Conservation (phyloP, 2,329 filamentous ascomycete species). For the Talaromyces islandicus region DNA sequence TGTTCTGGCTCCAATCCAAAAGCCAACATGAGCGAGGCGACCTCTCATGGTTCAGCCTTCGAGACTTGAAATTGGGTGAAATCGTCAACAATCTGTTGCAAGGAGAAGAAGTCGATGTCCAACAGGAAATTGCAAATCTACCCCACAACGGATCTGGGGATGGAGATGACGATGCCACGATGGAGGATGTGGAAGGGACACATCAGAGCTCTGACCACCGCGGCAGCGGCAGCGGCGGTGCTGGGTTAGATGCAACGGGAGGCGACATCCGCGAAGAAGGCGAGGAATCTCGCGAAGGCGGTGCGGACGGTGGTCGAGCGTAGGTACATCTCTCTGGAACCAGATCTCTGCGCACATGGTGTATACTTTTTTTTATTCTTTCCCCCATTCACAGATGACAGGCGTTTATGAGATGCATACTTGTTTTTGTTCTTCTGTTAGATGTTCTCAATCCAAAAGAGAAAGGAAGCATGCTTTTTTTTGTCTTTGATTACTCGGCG, state of each 20-base stretch:
- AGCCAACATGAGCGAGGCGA: conserved; percentile 67
- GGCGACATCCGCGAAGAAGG: conserved; percentile 90
- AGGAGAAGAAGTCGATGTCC: conserved; percentile 80
- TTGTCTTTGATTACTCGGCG: conserved; percentile 1
- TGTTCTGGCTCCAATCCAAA: conserved; percentile 96
- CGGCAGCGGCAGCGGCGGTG: conserved; percentile 68
- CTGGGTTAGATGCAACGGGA: conserved; percentile 79
- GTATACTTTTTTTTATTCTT: background rate
- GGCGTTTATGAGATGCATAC: conserved; percentile 10
- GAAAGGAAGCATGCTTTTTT: conserved; percentile 1
- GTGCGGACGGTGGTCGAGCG: conserved; percentile 97
- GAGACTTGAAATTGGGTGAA: conserved; percentile 80
- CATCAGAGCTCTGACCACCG: conserved; percentile 53
- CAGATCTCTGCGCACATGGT: conserved; percentile 10
- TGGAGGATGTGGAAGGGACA: conserved; percentile 67
- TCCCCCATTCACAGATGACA: conserved; percentile 2
- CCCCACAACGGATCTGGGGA: conserved; percentile 45
- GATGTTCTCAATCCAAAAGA: background rate
- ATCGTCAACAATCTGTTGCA: conserved; percentile 80
- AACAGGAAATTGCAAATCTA: conserved; percentile 62
- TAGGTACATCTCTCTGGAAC: conserved; percentile 64
- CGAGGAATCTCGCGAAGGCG: conserved; percentile 79
- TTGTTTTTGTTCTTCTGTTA: conserved; percentile 1
- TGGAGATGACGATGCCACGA: conserved; percentile 67
- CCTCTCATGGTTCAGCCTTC: conserved; percentile 71